Base-by-base conservation (phyloP, 2,329 filamentous ascomycete genomes). In the Diaporthe nobilis region DNA sequence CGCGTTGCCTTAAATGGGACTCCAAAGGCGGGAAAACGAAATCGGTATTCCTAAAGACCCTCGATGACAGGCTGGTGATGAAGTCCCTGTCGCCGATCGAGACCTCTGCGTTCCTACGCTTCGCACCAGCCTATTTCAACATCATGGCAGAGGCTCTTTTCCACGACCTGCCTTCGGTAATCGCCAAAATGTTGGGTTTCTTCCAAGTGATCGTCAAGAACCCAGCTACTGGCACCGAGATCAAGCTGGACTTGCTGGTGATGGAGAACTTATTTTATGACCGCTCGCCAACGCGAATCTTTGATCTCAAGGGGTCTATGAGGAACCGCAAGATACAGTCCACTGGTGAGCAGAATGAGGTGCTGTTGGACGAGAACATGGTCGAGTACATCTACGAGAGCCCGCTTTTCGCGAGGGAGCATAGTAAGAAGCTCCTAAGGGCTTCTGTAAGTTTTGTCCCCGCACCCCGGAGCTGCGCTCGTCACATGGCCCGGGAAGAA, bases 241-340 rank as follows among this genome's bases (percentile, higher is more conserved):
- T 98, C 84, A 98, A 98, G 82, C 95, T 96, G 84, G 98, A 97
- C 84, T 89, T 99, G 72, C 88, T 99, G 6, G 90, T 99, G 25
- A 99, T 98, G 92, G 97, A 99, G 85, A 99, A 99, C 79, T 87
- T 99, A 22, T 99, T 99, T 84, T 99, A 99, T 82, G 97, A 98
- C 82, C 94, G 97, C 39, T 92, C 92, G 25, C 95, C 96, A 0
- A 96, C 94, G 42, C 92, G 97, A 57, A 96, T 96, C 65, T 97
- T 99, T 82, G 97, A 99, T 82, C 91, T 99, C 77, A 99, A 99
- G 83, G 97, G 97, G 2, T 98, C 95, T 12, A 99, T 99, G 97
- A 93, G 97, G 63, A 99, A 99, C 85, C 95, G 97, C 81, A 98
- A 98, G 83, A 98, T 98, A 61, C 93, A 98, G 82, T 95, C 94